Evolutionary conservation across 345 rosid species (phyloP).

Genomic region (Triadica sebifera): DNA sequence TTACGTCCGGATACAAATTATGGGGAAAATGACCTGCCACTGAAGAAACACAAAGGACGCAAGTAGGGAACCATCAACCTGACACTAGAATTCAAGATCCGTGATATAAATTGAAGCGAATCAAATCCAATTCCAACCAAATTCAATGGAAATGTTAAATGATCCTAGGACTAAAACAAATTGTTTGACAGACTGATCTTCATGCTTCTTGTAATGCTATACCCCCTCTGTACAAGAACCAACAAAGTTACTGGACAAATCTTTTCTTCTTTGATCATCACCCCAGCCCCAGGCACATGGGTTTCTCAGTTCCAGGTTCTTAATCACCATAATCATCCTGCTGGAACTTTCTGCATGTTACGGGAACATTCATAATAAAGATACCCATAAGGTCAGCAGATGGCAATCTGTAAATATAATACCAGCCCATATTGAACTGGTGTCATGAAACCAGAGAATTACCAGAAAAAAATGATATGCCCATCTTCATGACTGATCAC

Average conservation of each 20-base stretch:
- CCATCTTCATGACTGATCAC: conserved; percentile 47
- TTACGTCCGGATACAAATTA: not conserved
- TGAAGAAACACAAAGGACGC: not conserved
- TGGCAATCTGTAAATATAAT: conserved; percentile 28
- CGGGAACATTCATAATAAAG: conserved; percentile 18
- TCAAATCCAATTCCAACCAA: not conserved
- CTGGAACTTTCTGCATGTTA: conserved; percentile 2
- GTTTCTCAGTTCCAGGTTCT: not conserved
- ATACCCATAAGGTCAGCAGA: conserved; percentile 25
- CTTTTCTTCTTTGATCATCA: no score
- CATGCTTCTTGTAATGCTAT: no score
- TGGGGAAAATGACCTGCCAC: no score
- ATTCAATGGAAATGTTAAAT: no score
- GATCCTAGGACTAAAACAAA: no score
- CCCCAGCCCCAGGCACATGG: no score
- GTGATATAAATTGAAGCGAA: not conserved
- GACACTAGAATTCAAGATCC: not conserved
- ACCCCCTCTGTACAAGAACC: no score
- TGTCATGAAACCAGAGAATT: conserved; percentile 35
- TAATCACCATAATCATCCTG: conserved; percentile 7
- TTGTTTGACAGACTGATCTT: no score
- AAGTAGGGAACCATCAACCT: not conserved
- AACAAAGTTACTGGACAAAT: no score
- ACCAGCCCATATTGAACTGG: conserved; percentile 24
- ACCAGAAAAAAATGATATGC: conserved; percentile 34